Conservation (phyloP, 805 yeast species). For the Candida tibetensis region DNA sequence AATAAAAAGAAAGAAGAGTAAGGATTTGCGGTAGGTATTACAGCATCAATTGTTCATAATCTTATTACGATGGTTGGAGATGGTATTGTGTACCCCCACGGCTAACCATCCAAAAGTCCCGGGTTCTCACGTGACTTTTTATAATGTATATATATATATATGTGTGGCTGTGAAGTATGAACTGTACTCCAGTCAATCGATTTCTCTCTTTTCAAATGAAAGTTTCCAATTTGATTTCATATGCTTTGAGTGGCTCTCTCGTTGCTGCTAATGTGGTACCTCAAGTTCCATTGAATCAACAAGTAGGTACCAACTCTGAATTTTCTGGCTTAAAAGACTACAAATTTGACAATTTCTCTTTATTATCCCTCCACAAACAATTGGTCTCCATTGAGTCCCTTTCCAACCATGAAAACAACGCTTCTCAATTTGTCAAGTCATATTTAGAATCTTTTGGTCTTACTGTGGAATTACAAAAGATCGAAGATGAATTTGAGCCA, state of each 20-base stretch:
- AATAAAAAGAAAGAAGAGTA: no score
- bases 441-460: conserved; percentile 45
- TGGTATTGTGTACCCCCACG: no score
- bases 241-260: background rate
- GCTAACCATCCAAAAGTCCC: no score
- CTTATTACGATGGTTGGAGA: no score
- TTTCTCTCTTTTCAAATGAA: conserved; percentile 1
- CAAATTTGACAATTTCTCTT: conserved; percentile 11
- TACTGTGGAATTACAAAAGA: conserved; percentile 47
- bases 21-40: no score
- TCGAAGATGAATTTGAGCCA: conserved; percentile 20
- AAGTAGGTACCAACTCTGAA: background rate
- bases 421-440: conserved; percentile 35
- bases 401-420: conserved; percentile 26
- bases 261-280: background rate
- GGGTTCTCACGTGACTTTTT: no score
- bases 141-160: no score
- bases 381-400: conserved; percentile 26
- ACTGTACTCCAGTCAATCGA: no score
- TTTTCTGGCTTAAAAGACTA: conserved; percentile 9
- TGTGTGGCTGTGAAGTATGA: no score
- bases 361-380: conserved; percentile 25
- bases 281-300: background rate
- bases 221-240: background rate
- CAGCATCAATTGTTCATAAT: no score